Percentiles rank a stretch among this genome's conserved stretches.
Evolutionary conservation across 2,329 filamentous ascomycete genomes (phyloP).

Genomic region (Aquanectria penicillioides): DNA sequence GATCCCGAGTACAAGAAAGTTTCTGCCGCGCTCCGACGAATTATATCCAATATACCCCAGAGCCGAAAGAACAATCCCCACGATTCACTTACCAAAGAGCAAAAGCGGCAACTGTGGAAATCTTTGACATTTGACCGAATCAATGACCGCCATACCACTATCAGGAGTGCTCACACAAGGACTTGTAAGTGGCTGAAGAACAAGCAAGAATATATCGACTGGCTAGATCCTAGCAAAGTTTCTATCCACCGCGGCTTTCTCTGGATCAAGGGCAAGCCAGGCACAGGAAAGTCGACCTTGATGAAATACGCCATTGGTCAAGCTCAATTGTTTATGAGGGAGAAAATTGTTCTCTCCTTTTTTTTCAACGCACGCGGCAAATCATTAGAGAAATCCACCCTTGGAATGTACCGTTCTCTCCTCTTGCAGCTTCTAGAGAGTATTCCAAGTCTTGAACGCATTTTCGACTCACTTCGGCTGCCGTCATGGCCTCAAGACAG

Average conservation of each 20-base stretch:
- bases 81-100: background rate
- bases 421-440: conserved; percentile 55
- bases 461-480: background rate
- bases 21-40: conserved; percentile 25
- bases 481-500: background rate
- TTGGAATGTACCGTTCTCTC: conserved; percentile 61
- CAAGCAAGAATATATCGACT: background rate
- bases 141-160: background rate
- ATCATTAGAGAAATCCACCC: conserved; percentile 53
- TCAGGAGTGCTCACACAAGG: background rate
- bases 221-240: background rate
- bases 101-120: conserved; percentile 10
- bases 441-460: conserved; percentile 16
- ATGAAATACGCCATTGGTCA: conserved; percentile 50
- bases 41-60: background rate
- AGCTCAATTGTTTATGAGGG: conserved; percentile 11
- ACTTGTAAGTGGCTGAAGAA: background rate
- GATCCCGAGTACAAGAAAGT: conserved; percentile 48
- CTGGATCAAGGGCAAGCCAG: conserved; percentile 58
- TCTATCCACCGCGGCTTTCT: conserved; percentile 46
- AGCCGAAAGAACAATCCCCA: background rate
- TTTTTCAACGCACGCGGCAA: conserved; percentile 61
- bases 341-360: conserved; percentile 49
- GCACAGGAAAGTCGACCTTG: conserved; percentile 56
- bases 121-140: conserved; percentile 27